Percentiles rank a stretch among this genome's conserved stretches.
Conservation (phyloP, 768 basidiomycete genomes). For the Pulveroboletus frians region DNA sequence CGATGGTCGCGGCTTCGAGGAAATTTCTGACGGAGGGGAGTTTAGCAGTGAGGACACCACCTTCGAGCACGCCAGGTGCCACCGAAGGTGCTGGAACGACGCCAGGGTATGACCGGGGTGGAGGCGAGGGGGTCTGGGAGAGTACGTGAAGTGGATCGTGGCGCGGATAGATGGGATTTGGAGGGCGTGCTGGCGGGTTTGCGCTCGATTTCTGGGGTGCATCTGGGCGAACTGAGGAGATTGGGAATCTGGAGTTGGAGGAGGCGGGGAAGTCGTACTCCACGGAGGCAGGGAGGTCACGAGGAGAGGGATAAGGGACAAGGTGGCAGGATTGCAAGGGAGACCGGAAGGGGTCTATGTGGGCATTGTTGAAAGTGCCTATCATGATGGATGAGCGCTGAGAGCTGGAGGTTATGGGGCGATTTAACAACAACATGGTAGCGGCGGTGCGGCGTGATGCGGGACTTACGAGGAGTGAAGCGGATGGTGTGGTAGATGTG, state of each 20-base stretch:
- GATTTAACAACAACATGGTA: constrained; percentile 10
- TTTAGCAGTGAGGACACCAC: constrained; percentile 42
- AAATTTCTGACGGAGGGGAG: constrained; percentile 46
- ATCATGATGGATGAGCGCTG: constrained; percentile 17
- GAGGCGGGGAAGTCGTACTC: constrained; percentile 23
- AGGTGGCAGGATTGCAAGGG: constrained; percentile 18
- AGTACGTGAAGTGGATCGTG: constrained; percentile 31
- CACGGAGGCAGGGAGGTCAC: constrained; percentile 11
- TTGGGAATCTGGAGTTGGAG: constrained; percentile 29
- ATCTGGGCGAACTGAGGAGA: constrained; percentile 36
- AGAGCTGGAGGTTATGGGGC: constrained; percentile 7
- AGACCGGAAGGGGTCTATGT: constrained; percentile 7
- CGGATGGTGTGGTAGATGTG: not conserved
- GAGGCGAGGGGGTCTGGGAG: constrained; percentile 17
- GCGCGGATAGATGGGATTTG: constrained; percentile 25
- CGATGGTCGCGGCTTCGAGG: constrained; percentile 39
- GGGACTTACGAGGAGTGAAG: constrained; percentile 4
- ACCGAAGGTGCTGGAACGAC: constrained; percentile 22
- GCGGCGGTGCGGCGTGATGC: not conserved
- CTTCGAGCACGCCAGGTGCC: constrained; percentile 33
- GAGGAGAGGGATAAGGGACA: constrained; percentile 9
- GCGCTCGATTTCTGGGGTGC: constrained; percentile 20
- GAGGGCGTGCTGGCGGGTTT: constrained; percentile 20
- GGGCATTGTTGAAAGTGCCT: not conserved
- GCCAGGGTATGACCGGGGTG: constrained; percentile 19